Conservation (phyloP, 345 rosid genomes). For the Cochlearia excelsa region DNA sequence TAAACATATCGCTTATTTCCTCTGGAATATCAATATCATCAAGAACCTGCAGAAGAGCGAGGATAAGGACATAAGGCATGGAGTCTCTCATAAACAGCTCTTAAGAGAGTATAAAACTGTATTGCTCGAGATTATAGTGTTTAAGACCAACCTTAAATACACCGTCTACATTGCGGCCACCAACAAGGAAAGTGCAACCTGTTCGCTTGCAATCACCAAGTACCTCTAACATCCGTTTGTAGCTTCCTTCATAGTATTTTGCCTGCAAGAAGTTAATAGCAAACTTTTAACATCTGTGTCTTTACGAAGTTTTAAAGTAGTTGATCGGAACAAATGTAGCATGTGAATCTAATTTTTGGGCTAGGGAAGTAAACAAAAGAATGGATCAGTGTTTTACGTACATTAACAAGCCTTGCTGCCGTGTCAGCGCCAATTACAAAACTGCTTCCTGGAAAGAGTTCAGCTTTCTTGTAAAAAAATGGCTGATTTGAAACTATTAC, state of each 20-base stretch:
- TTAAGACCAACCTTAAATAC: constrained; percentile 55
- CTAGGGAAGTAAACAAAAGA: not conserved
- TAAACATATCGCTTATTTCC: constrained; percentile 60
- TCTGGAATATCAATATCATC: constrained; percentile 78
- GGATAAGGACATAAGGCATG: constrained; percentile 9
- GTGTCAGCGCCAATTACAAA: constrained; percentile 96
- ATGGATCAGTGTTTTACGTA: constrained; percentile 32
- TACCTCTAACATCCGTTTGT: constrained; percentile 63
- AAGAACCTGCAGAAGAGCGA: constrained; percentile 53
- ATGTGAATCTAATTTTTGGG: constrained; percentile 5
- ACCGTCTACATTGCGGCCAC: constrained; percentile 80
- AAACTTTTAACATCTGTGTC: constrained; percentile 10
- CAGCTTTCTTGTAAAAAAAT: constrained; percentile 88
- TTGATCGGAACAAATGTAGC: constrained; percentile 1
- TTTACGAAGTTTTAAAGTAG: not conserved
- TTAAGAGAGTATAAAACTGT: not conserved
- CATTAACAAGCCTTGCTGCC: constrained; percentile 78
- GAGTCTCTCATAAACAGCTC: not conserved
- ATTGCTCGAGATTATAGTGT: constrained; percentile 1
- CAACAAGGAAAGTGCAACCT: constrained; percentile 84
- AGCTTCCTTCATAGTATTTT: constrained; percentile 72
- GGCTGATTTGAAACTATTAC: constrained; percentile 94
- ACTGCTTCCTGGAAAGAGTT: constrained; percentile 89
- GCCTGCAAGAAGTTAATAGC: constrained; percentile 48
- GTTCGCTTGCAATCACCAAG: constrained; percentile 64